Base-by-base conservation (phyloP, 2,329 filamentous ascomycete species). In the Trichoderma sp. region DNA sequence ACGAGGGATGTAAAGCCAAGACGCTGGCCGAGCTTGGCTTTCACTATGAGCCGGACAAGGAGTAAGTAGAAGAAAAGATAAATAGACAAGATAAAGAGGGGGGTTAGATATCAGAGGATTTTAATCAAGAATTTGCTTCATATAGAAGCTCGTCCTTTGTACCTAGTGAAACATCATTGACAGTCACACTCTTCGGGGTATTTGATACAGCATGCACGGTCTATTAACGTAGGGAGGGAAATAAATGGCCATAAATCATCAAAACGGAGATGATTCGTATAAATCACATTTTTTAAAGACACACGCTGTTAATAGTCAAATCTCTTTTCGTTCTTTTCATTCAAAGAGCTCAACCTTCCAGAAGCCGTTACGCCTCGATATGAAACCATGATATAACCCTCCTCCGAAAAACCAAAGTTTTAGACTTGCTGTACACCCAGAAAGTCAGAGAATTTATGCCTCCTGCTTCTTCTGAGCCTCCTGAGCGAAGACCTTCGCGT, bases 401-500 rank as follows among this genome's bases (percentile, higher is more conserved):
- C 69, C 78, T 80, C 77, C 78, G 29, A 35, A 77, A 76, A 76
- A 75, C 68, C 79, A 76, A 76, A 64, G 68, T 73, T 73, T 35
- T 80, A 76, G 80, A 78, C 81, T 77, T 78, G 78, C 83, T 85
- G 83, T 83, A 83, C 83, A 85, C 83, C 83, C 83, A 85, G 83
- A 80, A 79, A 82, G 80, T 78, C 75, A 78, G 77, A 73, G 76
- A 79, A 76, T 79, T 81, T 85, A 85, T 71, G 82, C 77, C 81
- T 83, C 77, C 81, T 83, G 83, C 83, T 84, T 84, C 83, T 85
- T 85, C 82, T 85, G 83, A 75, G 83, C 75, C 80, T 85, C 91
- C 91, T 97, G 94, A 82, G 92, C 89, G 89, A 97, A 99, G 78
- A 94, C 92, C 82, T 93, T 90, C 81, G 97, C 96, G 89, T 99